Conservation (phyloP, 305 asterid species). For the Stenogyne calaminthoides region DNA sequence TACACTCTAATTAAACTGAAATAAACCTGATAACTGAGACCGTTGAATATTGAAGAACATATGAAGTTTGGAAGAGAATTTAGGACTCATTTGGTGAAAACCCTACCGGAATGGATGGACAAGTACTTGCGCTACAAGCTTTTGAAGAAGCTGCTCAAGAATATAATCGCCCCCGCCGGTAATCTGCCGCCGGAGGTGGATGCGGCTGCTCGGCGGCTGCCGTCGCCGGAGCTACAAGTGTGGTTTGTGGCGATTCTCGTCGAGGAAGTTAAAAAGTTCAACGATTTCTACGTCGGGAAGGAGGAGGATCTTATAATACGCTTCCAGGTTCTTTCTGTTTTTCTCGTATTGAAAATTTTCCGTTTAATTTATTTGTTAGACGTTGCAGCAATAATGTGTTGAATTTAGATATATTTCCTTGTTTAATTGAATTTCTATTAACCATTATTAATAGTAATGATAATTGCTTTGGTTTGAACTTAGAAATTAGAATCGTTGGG, state of each 20-base stretch:
- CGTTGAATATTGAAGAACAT: not conserved
- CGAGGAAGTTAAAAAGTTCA: constrained; percentile 81
- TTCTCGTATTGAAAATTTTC: not conserved
- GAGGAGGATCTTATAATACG: constrained; percentile 89
- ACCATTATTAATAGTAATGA: not conserved
- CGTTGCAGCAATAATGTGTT: not conserved
- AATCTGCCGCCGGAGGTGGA: constrained; percentile 26
- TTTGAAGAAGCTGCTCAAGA: constrained; percentile 77
- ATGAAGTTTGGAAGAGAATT: constrained; percentile 95
- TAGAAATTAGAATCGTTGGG: not conserved
- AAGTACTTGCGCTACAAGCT: constrained; percentile 78
- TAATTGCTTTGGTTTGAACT: not conserved
- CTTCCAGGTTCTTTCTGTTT: constrained; percentile 53
- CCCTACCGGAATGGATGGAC: constrained; percentile 96
- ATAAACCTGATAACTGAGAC: not conserved
- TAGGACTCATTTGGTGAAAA: constrained; percentile 64
- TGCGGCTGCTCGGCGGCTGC: constrained; percentile 24
- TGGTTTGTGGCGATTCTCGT: constrained; percentile 71
- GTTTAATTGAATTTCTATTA: not conserved
- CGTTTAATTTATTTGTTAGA: not conserved
- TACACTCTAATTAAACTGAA: not conserved
- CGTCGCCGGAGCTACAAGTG: constrained; percentile 49
- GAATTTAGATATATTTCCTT: not conserved
- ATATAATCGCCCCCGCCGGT: constrained; percentile 41
- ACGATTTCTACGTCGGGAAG: constrained; percentile 93